A percentile compares a stretch with the other conserved stretches of the same genome.
Conservation (phyloP, 1,284 basidiomycete genomes). For the Volvariella volvacea region DNA sequence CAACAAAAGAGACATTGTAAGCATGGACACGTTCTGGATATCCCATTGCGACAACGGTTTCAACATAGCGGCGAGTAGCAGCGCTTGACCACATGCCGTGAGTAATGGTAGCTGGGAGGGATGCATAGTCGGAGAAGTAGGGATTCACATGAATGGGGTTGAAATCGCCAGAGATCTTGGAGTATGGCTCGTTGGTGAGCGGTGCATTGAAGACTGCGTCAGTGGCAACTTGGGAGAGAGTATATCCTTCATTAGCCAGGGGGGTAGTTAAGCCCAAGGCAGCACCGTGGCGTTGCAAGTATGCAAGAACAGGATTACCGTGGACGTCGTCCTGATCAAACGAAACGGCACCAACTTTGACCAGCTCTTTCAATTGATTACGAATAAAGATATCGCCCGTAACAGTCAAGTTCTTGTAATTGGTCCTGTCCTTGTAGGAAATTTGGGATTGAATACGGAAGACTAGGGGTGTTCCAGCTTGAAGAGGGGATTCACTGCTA, state of each 20-base stretch:
- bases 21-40: constrained; percentile 85
- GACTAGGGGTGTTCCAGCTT: constrained; percentile 77
- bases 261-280: constrained; percentile 73
- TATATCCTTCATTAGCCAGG: constrained; percentile 83
- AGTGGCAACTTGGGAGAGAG: constrained; percentile 54
- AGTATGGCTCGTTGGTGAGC: constrained; percentile 92
- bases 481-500: constrained; percentile 72
- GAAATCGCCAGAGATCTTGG: constrained; percentile 94
- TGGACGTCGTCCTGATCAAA: constrained; percentile 84
- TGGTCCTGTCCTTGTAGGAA: constrained; percentile 86
- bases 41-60: constrained; percentile 91
- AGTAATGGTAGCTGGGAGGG: constrained; percentile 93
- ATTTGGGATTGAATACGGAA: constrained; percentile 87
- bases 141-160: constrained; percentile 99
- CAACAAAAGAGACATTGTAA: constrained; percentile 90
- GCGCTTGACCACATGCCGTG: constrained; percentile 98
- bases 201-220: constrained; percentile 70
- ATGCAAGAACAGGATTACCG: constrained; percentile 92
- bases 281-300: constrained; percentile 86
- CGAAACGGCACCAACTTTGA: constrained; percentile 85
- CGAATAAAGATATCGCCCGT: constrained; percentile 82
- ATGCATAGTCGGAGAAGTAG: constrained; percentile 93
- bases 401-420: constrained; percentile 80
- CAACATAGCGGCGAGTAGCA: constrained; percentile 88
- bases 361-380: constrained; percentile 78